Base-by-base conservation (phyloP, 495 filamentous ascomycete species). In the Tetracladium setigerum region DNA sequence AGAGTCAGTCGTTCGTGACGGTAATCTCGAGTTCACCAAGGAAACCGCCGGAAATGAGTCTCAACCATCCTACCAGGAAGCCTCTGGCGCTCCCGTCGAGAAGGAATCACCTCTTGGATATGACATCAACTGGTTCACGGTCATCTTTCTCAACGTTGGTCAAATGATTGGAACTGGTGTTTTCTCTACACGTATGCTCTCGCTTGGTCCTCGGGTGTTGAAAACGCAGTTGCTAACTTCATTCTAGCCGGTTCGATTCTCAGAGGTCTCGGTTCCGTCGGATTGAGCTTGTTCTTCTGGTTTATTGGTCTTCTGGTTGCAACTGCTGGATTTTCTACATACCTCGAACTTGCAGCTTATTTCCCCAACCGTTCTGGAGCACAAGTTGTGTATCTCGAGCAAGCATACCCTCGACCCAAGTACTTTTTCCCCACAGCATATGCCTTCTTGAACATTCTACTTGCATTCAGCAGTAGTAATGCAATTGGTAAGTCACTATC, bases 101-200 rank as follows among this genome's bases (percentile, higher is more conserved):
- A 60, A 53, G 0, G 49, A 61, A 13, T 83, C 78, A 9, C 78
- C 81, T 0, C 60, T 85, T 17, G 81, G 80, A 4, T 82, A 82
- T 55, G 59, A 70, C 4, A 79, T 82, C 9, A 72, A 72, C 3
- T 66, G 63, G 10, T 44, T 77, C 41, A 77, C 77, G 9, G 73
- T 77, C 16, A 64, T 82, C 32, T 79, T 79, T 50, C 59, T 85
- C 19, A 84, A 83, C 48, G 53, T 85, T 19, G 78, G 73, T 50
- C 73, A 76, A 57, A 84, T 83, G 78, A 72, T 84, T 45, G 81
- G 81, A 0, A 83, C 79, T 0, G 79, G 81, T 11, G 70, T 84
- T 3, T 84, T 78, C 59, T 79, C 78, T 14, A 82, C 79, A 6
- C 79, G 77, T 81, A 41, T 54, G 76, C 43, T 35, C n/a, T 37